Evolutionary conservation across 805 yeast genomes (phyloP), one percentile per base, ranked within the genome.

Genomic region (Myxozyma kluyveri): DNA sequence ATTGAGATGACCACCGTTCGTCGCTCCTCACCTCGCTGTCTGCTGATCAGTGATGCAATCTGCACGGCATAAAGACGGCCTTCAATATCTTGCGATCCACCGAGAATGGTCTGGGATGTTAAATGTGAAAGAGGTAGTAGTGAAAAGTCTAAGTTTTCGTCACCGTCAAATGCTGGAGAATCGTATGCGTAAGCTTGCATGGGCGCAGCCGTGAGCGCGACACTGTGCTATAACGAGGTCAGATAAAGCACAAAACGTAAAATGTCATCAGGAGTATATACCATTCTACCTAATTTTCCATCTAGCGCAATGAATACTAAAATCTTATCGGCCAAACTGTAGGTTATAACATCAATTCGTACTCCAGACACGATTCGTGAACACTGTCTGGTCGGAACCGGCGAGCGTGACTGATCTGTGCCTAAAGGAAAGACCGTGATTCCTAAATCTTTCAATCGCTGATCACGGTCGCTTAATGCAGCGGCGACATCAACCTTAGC

Each of bases 231-330:
- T 29, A 42, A 6, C 6, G 5, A 31, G 22, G 12, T 5, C 9
- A 38, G 5, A 18, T n/a, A 29, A 17, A 38, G 23, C 42, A n/a
- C n/a, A n/a, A n/a, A n/a, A n/a, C n/a, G 17, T 7, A 9, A 9
- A n/a, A n/a, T n/a, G n/a, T n/a, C n/a, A n/a, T n/a, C n/a, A n/a
- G n/a, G n/a, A n/a, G 4, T 2, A 23, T 37, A 41, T 23, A 56
- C 60, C 60, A 56, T 53, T 23, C 52, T 56, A 22, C 60, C 60
- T 19, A 56, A 42, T 3, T 47, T 36, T 10, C 58, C 58, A 24
- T 56, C 41, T 18, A 41, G 43, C 10, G 59, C 41, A 17, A 56
- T 37, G 33, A 46, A 22, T 6, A 56, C 49, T 54, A 56, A 39
- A 37, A 56, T 53, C 47, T 50, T 53, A 40, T 56, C 58, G n/a